A percentile compares a stretch with the other conserved stretches of the same genome.
Conservation (phyloP, 495 filamentous ascomycete genomes). For the Trichoderma virens region DNA sequence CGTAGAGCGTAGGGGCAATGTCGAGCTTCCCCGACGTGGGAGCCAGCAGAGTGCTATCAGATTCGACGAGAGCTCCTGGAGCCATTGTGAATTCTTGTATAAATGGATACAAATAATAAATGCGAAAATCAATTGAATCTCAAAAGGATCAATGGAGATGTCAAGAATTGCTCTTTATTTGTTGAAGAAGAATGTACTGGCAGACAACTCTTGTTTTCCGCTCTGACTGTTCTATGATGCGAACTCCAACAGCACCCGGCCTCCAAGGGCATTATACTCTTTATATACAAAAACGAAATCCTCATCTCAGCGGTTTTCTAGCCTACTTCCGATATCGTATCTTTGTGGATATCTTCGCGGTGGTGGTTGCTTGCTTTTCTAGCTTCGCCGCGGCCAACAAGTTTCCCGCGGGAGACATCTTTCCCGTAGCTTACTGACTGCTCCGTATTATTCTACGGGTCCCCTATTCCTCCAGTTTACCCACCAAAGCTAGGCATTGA, state of each 20-base stretch:
- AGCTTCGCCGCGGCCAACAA: not conserved
- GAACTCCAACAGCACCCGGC: not conserved
- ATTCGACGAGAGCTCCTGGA: not conserved
- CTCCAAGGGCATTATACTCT: not conserved
- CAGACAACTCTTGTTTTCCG: not conserved
- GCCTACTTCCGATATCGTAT: slow-evolving; percentile 1
- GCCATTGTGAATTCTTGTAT: not conserved
- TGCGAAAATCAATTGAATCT: not conserved
- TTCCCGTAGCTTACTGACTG: not conserved
- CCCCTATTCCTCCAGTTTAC: too few species aligned
- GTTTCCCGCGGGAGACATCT: not conserved
- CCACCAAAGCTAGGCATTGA: too few species aligned
- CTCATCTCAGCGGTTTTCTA: not conserved
- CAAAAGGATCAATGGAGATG: not conserved
- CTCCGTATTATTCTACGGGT: not conserved
- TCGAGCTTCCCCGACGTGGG: not conserved
- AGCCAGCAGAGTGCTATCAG: not conserved
- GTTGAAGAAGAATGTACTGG: too few species aligned
- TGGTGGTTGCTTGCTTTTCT: not conserved
- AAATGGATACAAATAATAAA: not conserved
- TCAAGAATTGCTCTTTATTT: too few species aligned
- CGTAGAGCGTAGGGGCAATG: slow-evolving; percentile 11
- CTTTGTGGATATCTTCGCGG: not conserved
- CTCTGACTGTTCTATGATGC: not conserved
- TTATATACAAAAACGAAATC: not conserved